Base-by-base conservation (phyloP, 306 rosid genomes). In the Inga oerstediana region DNA sequence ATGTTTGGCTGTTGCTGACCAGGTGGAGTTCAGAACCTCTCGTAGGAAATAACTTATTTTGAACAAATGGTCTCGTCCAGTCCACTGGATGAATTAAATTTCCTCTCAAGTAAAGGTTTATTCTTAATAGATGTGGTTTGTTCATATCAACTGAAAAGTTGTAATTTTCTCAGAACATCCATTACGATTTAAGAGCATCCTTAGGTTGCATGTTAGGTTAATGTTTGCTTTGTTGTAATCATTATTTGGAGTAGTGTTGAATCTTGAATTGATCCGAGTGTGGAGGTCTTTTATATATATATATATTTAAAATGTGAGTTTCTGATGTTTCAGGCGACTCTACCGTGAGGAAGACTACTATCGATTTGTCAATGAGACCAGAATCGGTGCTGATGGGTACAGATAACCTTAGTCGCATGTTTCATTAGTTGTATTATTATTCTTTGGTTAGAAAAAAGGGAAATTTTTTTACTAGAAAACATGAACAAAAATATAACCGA, bases 281-380 rank as follows among this genome's bases (percentile, higher is more conserved):
- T 71, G 34, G 45, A 56, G 64, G 34, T 70, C 10, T 66, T 12
- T 24, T 24, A 24, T 34, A 14, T 1, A 24, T 34, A 14, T 1
- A 32, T 4, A 32, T 66, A 64, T 72, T 16, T 30, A 81, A 41
- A 34, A 37, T 75, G 14, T 56, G 5, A 74, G 66, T 20, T 70
- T 74, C 56, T 80, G 66, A 35, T 79, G 41, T 75, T 88, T 86
- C 89, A 93, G 98, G 90, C 73, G 83, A 78, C 81, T 90, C 65
- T 91, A 91, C 41, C 93, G 89, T 30, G 90, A 59, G 89, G 90
- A 85, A 64, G 89, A 89, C 37, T 90, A 88, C 86, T 91, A 84
- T 78, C 87, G 78, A 52, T 74, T 79, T 48, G 85, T 90, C 54
- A 30, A 46, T 32, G 19, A 78, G 84, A 91, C 70, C 83, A 73